phyloP scores from a whole-genome alignment of 2,329 filamentous ascomycete species.

The Ceratocystis cubensis region DNA sequence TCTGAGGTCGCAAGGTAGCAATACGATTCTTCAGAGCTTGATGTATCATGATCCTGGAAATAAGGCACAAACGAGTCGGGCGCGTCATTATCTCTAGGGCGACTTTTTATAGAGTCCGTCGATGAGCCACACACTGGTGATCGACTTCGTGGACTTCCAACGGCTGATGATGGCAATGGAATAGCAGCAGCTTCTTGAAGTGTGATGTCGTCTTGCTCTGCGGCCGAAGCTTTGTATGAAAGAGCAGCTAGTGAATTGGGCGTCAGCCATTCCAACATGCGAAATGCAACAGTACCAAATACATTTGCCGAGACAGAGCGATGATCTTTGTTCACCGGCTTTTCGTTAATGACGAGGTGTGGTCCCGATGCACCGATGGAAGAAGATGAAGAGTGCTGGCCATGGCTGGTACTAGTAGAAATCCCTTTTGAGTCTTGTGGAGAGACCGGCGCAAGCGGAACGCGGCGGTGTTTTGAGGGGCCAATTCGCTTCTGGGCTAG shows the following conservation, averaged over 20 bases:
- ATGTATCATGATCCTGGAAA: neutral
- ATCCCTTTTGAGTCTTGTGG: constrained; percentile 11
- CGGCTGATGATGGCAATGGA: constrained; percentile 15
- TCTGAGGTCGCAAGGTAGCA: neutral
- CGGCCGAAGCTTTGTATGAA: constrained; percentile 15
- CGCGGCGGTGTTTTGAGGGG: constrained; percentile 6
- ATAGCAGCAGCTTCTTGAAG: constrained; percentile 18
- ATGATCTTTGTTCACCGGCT: constrained; percentile 41
- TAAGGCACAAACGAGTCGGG: neutral
- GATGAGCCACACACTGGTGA: constrained; percentile 2
- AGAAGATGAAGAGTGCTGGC: neutral
- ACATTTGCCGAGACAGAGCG: constrained; percentile 50
- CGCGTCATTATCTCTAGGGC: neutral
- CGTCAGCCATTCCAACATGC: constrained; percentile 59
- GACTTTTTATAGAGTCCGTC: neutral
- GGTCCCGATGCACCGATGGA: neutral
- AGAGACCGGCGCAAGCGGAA: neutral
- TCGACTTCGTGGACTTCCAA: constrained; percentile 12
- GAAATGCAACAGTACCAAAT: constrained; percentile 53
- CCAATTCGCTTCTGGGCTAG: constrained; percentile 14
- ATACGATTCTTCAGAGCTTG: neutral
- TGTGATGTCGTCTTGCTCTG: constrained; percentile 19
- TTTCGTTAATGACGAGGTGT: constrained; percentile 31
- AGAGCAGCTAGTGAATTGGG: constrained; percentile 30
- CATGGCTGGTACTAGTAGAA: neutral